phyloP scores from a whole-genome alignment of 805 yeast genomes.

The Lachancea fermentati region DNA sequence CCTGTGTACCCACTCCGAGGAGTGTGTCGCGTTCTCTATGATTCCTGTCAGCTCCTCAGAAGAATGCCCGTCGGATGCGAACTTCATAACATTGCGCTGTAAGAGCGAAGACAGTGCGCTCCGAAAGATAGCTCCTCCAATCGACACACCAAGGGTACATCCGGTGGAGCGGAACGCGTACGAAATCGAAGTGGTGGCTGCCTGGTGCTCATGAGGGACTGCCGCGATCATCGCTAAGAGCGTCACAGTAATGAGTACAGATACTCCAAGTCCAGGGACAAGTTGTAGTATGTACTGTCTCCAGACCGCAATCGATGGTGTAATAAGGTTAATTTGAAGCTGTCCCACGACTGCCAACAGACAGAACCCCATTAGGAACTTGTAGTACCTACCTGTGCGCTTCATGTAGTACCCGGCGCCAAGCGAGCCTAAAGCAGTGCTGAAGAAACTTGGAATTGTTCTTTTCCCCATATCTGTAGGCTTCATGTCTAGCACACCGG shows the following conservation, averaged over 20 bases:
- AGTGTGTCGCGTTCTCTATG: constrained; percentile 49
- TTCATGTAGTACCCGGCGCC: constrained; percentile 63
- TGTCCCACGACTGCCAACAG: constrained; percentile 42
- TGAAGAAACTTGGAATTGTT: constrained; percentile 54
- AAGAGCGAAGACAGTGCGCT: constrained; percentile 34
- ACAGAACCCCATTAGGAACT: constrained; percentile 40
- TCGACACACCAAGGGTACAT: constrained; percentile 73
- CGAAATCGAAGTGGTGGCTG: constrained; percentile 83
- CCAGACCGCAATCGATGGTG: constrained; percentile 33
- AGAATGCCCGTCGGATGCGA: constrained; percentile 34
- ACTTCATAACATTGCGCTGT: constrained; percentile 27
- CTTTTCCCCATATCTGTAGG: constrained; percentile 57
- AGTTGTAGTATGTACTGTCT: constrained; percentile 41
- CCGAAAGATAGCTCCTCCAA: constrained; percentile 61
- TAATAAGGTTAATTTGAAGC: constrained; percentile 32
- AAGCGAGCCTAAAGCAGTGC: constrained; percentile 53
- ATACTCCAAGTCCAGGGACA: constrained; percentile 50
- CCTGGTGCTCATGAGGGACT: constrained; percentile 64
- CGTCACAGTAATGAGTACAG: constrained; percentile 59
- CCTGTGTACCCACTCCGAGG: constrained; percentile 46
- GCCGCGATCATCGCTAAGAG: constrained; percentile 65
- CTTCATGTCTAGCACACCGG: constrained; percentile 47
- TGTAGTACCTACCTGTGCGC: constrained; percentile 53
- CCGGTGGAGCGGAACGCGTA: constrained; percentile 86
- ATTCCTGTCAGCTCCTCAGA: constrained; percentile 37